A percentile compares a stretch with the other conserved stretches of the same genome.
These are phyloP conservation scores for Garcia nutans DNA, from an alignment of 345 rosid species.

Conservation along the genomic window DNA sequence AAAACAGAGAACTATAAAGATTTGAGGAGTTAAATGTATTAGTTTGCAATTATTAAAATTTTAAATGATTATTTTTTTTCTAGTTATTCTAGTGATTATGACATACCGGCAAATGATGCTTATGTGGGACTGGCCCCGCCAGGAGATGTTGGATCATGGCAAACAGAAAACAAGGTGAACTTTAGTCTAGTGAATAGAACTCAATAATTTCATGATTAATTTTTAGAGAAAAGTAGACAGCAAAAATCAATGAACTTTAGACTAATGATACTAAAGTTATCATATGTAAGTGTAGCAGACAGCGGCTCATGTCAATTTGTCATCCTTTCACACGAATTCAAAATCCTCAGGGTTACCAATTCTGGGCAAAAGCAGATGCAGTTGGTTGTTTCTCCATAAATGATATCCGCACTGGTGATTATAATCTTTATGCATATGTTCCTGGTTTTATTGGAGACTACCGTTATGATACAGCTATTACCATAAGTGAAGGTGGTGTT, in stretches of 20 bases:
- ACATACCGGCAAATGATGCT: conserved; percentile 51
- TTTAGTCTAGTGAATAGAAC: too few relatives aligned
- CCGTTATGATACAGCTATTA: conserved; percentile 37
- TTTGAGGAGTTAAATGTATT: too few relatives aligned
- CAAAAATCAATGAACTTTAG: too few relatives aligned
- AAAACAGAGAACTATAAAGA: too few relatives aligned
- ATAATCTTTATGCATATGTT: conserved; percentile 74
- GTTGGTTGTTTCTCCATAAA: conserved; percentile 58
- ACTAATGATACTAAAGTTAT: too few relatives aligned
- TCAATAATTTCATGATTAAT: not conserved
- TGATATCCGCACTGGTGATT: conserved; percentile 46
- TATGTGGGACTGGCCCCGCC: conserved; percentile 77
- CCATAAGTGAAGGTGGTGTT: conserved; percentile 53
- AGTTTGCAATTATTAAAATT: too few relatives aligned
- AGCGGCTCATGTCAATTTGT: not conserved
- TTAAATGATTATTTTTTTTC: not conserved
- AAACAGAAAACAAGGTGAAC: conserved; percentile 74
- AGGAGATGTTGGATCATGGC: conserved; percentile 83
- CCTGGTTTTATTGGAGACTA: conserved; percentile 88
- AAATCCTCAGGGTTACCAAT: conserved; percentile 62
- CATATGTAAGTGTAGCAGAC: not conserved
- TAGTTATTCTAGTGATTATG: conserved; percentile 46
- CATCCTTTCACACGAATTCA: not conserved
- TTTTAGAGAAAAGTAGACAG: too few relatives aligned
- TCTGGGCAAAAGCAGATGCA: conserved; percentile 67